phyloP scores from a whole-genome alignment of 2,329 filamentous ascomycete species.

The Xylaria sp. region DNA sequence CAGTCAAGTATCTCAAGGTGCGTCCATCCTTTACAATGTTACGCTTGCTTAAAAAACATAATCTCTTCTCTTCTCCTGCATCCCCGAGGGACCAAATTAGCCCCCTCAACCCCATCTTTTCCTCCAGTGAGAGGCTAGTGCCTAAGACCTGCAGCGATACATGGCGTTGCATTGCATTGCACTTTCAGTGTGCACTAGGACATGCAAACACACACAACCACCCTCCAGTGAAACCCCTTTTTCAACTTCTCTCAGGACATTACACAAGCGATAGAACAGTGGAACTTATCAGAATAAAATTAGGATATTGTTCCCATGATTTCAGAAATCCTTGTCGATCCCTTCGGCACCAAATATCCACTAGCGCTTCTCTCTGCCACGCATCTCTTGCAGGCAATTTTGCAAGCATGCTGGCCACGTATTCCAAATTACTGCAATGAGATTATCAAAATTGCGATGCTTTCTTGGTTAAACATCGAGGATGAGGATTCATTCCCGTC shows the following conservation, averaged over 20 bases:
- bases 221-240: slow-evolving; percentile 11
- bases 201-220: neutral
- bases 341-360: slow-evolving; percentile 69
- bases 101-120: neutral
- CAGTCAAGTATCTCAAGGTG: slow-evolving; percentile 75
- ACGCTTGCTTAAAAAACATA: slow-evolving; percentile 1
- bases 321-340: slow-evolving; percentile 71
- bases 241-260: neutral
- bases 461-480: slow-evolving; percentile 71
- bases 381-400: slow-evolving; percentile 63
- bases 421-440: slow-evolving; percentile 70
- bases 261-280: neutral
- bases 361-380: slow-evolving; percentile 64
- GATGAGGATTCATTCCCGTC: slow-evolving; percentile 47
- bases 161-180: slow-evolving; percentile 16
- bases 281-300: slow-evolving; percentile 21
- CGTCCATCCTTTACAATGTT: slow-evolving; percentile 37
- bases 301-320: slow-evolving; percentile 75
- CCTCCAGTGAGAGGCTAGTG: neutral
- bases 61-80: neutral
- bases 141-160: neutral
- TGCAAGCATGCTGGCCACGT: slow-evolving; percentile 76
- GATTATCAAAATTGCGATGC: slow-evolving; percentile 68
- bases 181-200: neutral
- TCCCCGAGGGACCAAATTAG: neutral